Base-by-base conservation (phyloP, 176 grass and related monocot species). In the Bonia amplexicaulis region DNA sequence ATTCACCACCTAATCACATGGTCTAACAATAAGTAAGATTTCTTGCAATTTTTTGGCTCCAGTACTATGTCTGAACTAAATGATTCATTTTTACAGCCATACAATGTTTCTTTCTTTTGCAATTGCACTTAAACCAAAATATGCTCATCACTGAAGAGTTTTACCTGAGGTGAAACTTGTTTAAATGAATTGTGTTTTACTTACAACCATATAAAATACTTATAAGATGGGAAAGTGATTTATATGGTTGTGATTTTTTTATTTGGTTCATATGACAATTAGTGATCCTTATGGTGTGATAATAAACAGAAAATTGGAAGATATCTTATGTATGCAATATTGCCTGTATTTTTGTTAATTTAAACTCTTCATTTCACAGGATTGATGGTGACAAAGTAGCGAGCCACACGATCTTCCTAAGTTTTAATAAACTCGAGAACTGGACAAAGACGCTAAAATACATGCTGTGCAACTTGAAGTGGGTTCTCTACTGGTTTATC, bases 361-460 rank as follows among this genome's bases (percentile, higher is more conserved):
- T 72, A 52, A 13, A 79, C 20, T 51, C 27, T 82, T 52, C 5
- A 0, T 89, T 87, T 81, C 20, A 26, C 54, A 99, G 97, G 93
- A 99, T 99, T 55, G 97, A 99, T 86, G 94, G 93, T 79, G 97
- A 96, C 86, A 96, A 99, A 79, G 93, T 99, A 66, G 91, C 92
- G 69, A 94, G 76, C 88, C 90, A 99, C 55, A 99, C 92, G 0
- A 99, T 99, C 57, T 93, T 91, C 63, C 63, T 96, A 89, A 99
- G 97, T 84, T 96, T 94, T 78, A 99, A 99, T 76, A 96, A 99
- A 69, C 81, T 87, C 0, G 92, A 99, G 71, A 99, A 91, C 65
- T 96, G 93, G 93, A 99, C 97, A 5, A 96, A 94, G 82, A 90
- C 97, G 16, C 82, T 99, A 35, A 99, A 96, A 47, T 99, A 96